phyloP scores from a whole-genome alignment of 2,329 filamentous ascomycete species.

The Trichoderma pleuroti region DNA sequence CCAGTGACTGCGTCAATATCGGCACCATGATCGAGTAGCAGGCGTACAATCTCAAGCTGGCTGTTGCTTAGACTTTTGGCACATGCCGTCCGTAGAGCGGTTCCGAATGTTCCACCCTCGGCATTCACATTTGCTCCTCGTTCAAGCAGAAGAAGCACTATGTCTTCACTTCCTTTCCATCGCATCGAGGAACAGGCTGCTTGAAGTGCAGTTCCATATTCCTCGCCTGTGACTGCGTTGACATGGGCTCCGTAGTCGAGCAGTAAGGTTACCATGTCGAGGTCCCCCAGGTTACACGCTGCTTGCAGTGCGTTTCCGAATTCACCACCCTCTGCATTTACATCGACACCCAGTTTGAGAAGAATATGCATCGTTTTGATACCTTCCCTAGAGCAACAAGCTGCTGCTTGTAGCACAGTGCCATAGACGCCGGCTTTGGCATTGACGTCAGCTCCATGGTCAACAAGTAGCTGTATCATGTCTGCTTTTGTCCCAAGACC shows the following conservation, averaged over 20 bases:
- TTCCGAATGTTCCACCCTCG: not conserved
- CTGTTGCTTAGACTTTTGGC: not conserved
- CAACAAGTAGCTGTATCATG: slow-evolving; percentile 1
- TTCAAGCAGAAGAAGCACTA: not conserved
- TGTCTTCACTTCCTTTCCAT: not conserved
- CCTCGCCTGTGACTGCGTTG: not conserved
- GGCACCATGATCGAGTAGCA: not conserved
- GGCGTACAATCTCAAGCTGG: not conserved
- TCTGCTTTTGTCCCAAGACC: not conserved
- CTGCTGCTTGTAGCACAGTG: not conserved
- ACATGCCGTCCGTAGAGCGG: not conserved
- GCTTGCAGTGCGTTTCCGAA: not conserved
- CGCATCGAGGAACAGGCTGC: not conserved
- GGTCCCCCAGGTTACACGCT: not conserved
- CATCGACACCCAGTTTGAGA: not conserved
- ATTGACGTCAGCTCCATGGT: not conserved
- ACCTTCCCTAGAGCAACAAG: not conserved
- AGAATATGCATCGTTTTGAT: not conserved
- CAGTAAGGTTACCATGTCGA: not conserved
- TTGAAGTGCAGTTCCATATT: not conserved
- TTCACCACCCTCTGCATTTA: not conserved
- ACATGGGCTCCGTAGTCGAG: not conserved
- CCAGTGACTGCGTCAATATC: not conserved
- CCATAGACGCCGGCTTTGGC: not conserved
- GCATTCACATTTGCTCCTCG: not conserved